Conservation (phyloP, 2,329 filamentous ascomycete species). For the Aspergillus sclerotialis region DNA sequence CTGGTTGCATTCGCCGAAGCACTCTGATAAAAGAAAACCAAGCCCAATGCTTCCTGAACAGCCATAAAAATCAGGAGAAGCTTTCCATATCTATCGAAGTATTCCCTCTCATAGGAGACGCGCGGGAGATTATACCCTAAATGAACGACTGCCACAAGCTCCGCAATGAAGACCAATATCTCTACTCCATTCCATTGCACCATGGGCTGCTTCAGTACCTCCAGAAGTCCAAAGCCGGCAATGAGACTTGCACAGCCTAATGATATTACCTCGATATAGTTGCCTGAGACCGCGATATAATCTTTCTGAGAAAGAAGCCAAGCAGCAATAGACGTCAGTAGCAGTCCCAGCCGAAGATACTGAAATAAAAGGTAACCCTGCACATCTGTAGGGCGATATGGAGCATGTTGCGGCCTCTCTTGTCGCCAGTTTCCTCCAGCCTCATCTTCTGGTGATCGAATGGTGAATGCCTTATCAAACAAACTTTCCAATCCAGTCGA, state of each 20-base stretch:
- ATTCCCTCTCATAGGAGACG: constrained; percentile 21
- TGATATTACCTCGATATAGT: constrained; percentile 32
- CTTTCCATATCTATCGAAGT: constrained; percentile 34
- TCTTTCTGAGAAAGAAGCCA: constrained; percentile 28
- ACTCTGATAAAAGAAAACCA: constrained; percentile 19
- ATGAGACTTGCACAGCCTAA: constrained; percentile 33
- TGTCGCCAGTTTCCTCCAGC: constrained; percentile 15
- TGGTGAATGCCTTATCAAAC: constrained; percentile 40
- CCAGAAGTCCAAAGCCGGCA: constrained; percentile 34
- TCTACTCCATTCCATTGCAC: constrained; percentile 32
- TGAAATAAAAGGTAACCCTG: constrained; percentile 17
- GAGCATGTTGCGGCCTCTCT: constrained; percentile 3
- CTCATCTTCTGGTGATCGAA: constrained; percentile 22
- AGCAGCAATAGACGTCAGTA: constrained; percentile 21
- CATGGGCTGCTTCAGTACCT: constrained; percentile 30
- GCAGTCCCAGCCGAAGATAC: constrained; percentile 22
- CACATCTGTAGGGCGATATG: constrained; percentile 6
- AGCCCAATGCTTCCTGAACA: constrained; percentile 29
- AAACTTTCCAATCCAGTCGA: constrained; percentile 42
- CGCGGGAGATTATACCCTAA: constrained; percentile 29
- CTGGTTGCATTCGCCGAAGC: constrained; percentile 1
- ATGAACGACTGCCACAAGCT: constrained; percentile 32
- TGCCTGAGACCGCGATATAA: constrained; percentile 24
- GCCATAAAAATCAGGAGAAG: constrained; percentile 32
- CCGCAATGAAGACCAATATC: constrained; percentile 30